Evolutionary conservation across 2,329 filamentous ascomycete species (phyloP).

Genomic region (Pseudopithomyces maydicus): DNA sequence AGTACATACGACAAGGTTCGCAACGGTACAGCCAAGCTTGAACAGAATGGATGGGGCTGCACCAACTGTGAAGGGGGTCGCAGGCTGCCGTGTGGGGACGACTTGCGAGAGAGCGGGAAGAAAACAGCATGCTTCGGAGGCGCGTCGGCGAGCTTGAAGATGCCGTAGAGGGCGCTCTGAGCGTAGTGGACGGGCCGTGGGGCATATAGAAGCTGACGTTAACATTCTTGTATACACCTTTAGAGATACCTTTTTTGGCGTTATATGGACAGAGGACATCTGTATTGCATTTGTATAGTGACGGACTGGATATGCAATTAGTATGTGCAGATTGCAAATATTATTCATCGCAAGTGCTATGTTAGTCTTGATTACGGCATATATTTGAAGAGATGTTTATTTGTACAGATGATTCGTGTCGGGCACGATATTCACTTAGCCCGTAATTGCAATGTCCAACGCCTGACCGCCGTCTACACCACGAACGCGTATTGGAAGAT

Average conservation of each 20-base stretch:
- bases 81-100: slow-evolving; percentile 57
- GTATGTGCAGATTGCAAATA: neutral
- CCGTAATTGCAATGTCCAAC: no score
- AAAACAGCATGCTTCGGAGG: slow-evolving; percentile 59
- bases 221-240: slow-evolving; percentile 9
- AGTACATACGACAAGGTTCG: slow-evolving; percentile 49
- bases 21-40: slow-evolving; percentile 41
- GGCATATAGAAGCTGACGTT: slow-evolving; percentile 15
- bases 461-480: no score
- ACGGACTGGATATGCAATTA: slow-evolving; percentile 1
- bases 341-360: no score
- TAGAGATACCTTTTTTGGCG: neutral
- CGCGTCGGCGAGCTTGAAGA: slow-evolving; percentile 60
- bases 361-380: no score
- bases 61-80: slow-evolving; percentile 42
- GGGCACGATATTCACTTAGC: no score
- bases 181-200: slow-evolving; percentile 52
- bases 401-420: no score
- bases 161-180: slow-evolving; percentile 62
- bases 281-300: neutral
- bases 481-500: no score
- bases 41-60: slow-evolving; percentile 37
- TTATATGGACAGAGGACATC: neutral
- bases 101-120: slow-evolving; percentile 58
- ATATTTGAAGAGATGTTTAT: no score